Percentiles rank a stretch among this genome's conserved stretches.
Evolutionary conservation across 2,329 filamentous ascomycete genomes (phyloP).

Genomic region (Thelonectria blattea): DNA sequence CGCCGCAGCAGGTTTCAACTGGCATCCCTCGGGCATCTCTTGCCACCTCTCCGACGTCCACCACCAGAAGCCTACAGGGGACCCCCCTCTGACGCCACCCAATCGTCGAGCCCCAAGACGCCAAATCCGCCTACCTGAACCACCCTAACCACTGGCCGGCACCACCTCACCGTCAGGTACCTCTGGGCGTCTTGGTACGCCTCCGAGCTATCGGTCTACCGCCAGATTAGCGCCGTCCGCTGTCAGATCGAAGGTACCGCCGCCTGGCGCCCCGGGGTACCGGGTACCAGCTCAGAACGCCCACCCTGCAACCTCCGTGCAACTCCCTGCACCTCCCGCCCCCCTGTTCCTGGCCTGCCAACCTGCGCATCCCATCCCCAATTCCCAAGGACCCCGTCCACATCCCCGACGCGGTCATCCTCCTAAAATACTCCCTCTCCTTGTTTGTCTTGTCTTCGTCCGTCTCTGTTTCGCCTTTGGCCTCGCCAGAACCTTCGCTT

Average conservation of each 20-base stretch:
- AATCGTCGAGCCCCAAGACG: slow-evolving; percentile 27
- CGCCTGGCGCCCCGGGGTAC: slow-evolving; percentile 1
- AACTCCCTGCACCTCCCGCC: slow-evolving; percentile 24
- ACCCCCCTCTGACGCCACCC: slow-evolving; percentile 19
- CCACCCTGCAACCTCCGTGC: slow-evolving; percentile 29
- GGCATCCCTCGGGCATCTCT: slow-evolving; percentile 16
- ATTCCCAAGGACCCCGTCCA: slow-evolving; percentile 6
- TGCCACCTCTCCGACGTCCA: slow-evolving; percentile 24
- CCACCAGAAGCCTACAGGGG: slow-evolving; percentile 28
- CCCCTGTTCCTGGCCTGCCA: slow-evolving; percentile 36
- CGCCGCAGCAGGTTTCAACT: slow-evolving; percentile 24
- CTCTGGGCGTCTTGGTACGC: slow-evolving; percentile 24
- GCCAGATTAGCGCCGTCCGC: slow-evolving; percentile 5
- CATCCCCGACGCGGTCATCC: slow-evolving; percentile 19
- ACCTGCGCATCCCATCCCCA: slow-evolving; percentile 17
- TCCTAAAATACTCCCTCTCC: slow-evolving; percentile 33
- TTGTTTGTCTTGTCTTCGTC: slow-evolving; percentile 23
- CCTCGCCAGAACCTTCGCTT: slow-evolving; percentile 17
- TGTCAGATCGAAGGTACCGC: slow-evolving; percentile 9
- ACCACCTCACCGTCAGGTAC: slow-evolving; percentile 34
- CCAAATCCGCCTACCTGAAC: slow-evolving; percentile 39
- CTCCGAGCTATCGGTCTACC: slow-evolving; percentile 3
- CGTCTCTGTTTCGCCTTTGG: slow-evolving; percentile 27
- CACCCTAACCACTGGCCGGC: slow-evolving; percentile 32
- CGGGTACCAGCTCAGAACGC: slow-evolving; percentile 26